phyloP scores from a whole-genome alignment of 1,284 basidiomycete genomes.

The Apiotrichum gracile region DNA sequence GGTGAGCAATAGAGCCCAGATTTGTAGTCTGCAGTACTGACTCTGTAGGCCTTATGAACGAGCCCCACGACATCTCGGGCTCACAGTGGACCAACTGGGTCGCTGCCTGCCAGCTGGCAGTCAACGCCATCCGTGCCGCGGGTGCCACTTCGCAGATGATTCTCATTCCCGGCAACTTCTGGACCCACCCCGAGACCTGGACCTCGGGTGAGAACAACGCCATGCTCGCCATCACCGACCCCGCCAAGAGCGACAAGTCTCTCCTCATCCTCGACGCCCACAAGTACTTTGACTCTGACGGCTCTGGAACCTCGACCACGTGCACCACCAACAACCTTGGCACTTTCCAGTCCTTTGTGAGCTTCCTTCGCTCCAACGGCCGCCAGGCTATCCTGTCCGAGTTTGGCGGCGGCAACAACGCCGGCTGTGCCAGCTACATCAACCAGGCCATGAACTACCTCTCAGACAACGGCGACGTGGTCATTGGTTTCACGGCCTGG shows the following conservation, averaged over 20 bases:
- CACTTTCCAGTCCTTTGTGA: slow-evolving; percentile 50
- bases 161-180: slow-evolving; percentile 40
- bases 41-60: slow-evolving; percentile 40
- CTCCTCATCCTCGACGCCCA: slow-evolving; percentile 58
- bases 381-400: slow-evolving; percentile 57
- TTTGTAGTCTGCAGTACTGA: not conserved
- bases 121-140: slow-evolving; percentile 43
- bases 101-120: slow-evolving; percentile 34
- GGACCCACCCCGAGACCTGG: slow-evolving; percentile 30
- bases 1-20: slow-evolving; percentile 18
- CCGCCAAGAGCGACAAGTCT: slow-evolving; percentile 50
- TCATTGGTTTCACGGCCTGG: slow-evolving; percentile 55
- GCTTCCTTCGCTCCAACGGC: slow-evolving; percentile 52
- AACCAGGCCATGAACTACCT: slow-evolving; percentile 51
- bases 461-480: slow-evolving; percentile 49
- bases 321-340: slow-evolving; percentile 52
- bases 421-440: slow-evolving; percentile 32
- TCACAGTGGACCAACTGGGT: slow-evolving; percentile 22
- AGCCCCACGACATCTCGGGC: slow-evolving; percentile 39
- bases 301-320: slow-evolving; percentile 54
- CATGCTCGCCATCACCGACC: slow-evolving; percentile 55
- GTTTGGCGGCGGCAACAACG: slow-evolving; percentile 55
- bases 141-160: slow-evolving; percentile 41
- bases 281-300: slow-evolving; percentile 59
- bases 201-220: slow-evolving; percentile 40